Percentiles rank a stretch among this genome's conserved stretches.
These are phyloP conservation scores for Lagerstroemia speciosa DNA, from an alignment of 345 rosid genomes.

Conservation along the genomic window DNA sequence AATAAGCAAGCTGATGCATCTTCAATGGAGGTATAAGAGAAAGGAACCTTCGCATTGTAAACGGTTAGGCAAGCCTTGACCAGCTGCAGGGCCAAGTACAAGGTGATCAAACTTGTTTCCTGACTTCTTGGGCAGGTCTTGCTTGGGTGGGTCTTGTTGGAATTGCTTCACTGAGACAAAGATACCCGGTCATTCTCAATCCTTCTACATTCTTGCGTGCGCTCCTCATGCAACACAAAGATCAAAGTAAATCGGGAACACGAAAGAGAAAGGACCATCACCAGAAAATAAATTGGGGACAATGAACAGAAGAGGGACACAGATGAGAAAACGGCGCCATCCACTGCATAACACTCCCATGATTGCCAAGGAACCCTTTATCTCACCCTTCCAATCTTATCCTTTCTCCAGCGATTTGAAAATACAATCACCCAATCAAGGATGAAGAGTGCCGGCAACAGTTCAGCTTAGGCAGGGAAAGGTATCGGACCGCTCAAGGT, in stretches of 20 bases:
- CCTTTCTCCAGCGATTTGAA: too few relatives aligned
- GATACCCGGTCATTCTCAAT: not conserved
- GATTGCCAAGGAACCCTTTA: not conserved
- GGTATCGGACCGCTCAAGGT: too few relatives aligned
- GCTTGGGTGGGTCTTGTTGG: constrained; percentile 22
- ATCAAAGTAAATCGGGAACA: not conserved
- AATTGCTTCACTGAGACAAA: constrained; percentile 35
- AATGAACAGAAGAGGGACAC: constrained; percentile 46
- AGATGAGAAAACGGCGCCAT: constrained; percentile 57
- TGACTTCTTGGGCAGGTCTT: constrained; percentile 20
- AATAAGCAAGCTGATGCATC: not conserved
- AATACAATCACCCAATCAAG: too few relatives aligned
- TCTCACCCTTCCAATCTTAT: too few relatives aligned
- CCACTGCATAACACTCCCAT: constrained; percentile 41
- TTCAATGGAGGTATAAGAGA: not conserved
- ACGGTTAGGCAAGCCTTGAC: constrained; percentile 70
- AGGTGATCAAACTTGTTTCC: constrained; percentile 59
- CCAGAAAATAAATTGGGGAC: constrained; percentile 53
- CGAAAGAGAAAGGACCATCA: constrained; percentile 7
- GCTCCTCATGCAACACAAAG: too few relatives aligned
- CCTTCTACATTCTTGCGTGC: not conserved
- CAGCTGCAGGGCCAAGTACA: constrained; percentile 65
- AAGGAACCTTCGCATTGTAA: constrained; percentile 69
- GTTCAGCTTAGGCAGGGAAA: too few relatives aligned
- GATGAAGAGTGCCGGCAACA: rapidly evolving